Percentiles rank a stretch among this genome's conserved stretches.
phyloP scores from a whole-genome alignment of 495 filamentous ascomycete species.

The Copromyces sp. region DNA sequence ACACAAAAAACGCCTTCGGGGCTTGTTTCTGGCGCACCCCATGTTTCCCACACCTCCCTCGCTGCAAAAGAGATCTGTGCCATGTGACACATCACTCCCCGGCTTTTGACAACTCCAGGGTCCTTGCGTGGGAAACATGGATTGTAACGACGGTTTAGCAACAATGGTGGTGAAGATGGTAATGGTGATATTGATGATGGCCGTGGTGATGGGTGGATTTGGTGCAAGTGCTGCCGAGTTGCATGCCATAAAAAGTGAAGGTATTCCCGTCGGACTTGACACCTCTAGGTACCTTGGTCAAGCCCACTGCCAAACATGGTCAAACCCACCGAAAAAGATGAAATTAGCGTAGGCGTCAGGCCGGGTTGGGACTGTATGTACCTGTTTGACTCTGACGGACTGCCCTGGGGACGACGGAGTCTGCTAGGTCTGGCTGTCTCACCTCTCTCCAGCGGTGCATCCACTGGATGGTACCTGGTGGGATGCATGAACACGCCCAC shows the following conservation, averaged over 20 bases:
- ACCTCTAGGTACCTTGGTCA: background rate
- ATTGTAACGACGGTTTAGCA: background rate
- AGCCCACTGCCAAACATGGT: background rate
- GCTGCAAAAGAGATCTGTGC: slow-evolving; percentile 24
- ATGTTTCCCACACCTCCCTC: slow-evolving; percentile 19
- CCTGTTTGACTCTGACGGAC: background rate
- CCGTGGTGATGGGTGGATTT: background rate
- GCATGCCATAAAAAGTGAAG: background rate
- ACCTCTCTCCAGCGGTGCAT: background rate
- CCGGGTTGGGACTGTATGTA: background rate
- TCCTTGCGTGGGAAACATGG: slow-evolving; percentile 1
- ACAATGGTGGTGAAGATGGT: background rate
- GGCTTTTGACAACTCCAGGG: slow-evolving; percentile 16
- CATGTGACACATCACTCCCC: slow-evolving; percentile 30
- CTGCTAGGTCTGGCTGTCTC: background rate
- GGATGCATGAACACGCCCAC: background rate
- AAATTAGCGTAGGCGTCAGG: background rate
- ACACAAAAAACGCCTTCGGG: slow-evolving; percentile 17
- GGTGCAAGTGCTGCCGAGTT: background rate
- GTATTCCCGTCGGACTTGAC: background rate
- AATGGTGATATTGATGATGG: background rate
- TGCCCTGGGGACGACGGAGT: background rate
- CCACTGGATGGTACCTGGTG: background rate
- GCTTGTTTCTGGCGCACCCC: slow-evolving; percentile 17
- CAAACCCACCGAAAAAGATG: background rate